Conservation (phyloP, 2,329 filamentous ascomycete species). For the Salinomyces thailandicus region DNA sequence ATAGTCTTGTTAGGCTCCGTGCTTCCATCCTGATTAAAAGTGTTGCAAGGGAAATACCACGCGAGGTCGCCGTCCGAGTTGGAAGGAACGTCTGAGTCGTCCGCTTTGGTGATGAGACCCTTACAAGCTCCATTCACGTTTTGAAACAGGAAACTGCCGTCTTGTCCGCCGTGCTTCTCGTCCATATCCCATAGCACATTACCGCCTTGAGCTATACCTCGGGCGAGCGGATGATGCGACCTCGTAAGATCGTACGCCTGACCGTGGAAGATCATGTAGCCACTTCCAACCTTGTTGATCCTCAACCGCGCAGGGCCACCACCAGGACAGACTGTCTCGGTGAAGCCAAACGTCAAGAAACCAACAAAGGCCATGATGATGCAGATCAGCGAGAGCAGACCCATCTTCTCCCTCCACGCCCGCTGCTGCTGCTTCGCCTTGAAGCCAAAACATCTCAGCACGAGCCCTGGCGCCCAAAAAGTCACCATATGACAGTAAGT, state of each 20-base stretch:
- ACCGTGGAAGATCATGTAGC: slow-evolving; percentile 96
- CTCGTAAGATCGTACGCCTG: slow-evolving; percentile 71
- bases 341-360: slow-evolving; percentile 95
- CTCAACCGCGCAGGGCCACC: slow-evolving; percentile 59
- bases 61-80: slow-evolving; percentile 64
- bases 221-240: slow-evolving; percentile 69
- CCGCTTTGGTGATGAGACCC: slow-evolving; percentile 63
- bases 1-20: slow-evolving; percentile 61
- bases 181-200: slow-evolving; percentile 85
- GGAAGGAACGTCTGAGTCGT: slow-evolving; percentile 67
- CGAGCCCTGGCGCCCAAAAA: slow-evolving; percentile 83
- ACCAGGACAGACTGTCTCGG: slow-evolving; percentile 67
- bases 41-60: slow-evolving; percentile 93
- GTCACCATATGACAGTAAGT: slow-evolving; percentile 90
- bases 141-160: slow-evolving; percentile 95
- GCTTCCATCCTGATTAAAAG: slow-evolving; percentile 91
- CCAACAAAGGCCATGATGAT: slow-evolving; percentile 81
- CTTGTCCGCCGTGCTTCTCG: slow-evolving; percentile 71
- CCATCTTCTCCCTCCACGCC: slow-evolving; percentile 98
- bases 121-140: slow-evolving; percentile 98
- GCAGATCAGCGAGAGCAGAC: slow-evolving; percentile 85
- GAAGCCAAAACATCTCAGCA: slow-evolving; percentile 78
- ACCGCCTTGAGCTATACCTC: slow-evolving; percentile 60
- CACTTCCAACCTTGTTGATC: slow-evolving; percentile 67
- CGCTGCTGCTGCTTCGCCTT: slow-evolving; percentile 74